Conservation (phyloP, 805 yeast species). For the Crinitomyces ghanaensis region DNA sequence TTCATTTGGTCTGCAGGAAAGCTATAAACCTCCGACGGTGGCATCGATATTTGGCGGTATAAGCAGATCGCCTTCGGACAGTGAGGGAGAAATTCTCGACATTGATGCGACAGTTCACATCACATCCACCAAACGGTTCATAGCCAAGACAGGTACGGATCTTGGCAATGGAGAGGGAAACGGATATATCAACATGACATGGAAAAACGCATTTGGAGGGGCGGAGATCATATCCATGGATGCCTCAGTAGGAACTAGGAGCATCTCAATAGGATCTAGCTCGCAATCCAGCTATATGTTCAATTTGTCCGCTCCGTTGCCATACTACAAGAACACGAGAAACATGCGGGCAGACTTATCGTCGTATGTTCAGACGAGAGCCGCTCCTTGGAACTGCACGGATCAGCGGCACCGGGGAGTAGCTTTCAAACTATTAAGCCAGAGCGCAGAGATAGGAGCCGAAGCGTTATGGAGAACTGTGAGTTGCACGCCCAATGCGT, state of each 20-base stretch:
- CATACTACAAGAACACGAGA: too few relatives aligned
- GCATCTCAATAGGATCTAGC: constrained; percentile 49
- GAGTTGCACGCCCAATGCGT: constrained; percentile 34
- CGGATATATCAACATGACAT: constrained; percentile 73
- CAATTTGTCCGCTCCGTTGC: constrained; percentile 42
- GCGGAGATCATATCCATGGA: constrained; percentile 50
- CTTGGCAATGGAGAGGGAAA: constrained; percentile 96
- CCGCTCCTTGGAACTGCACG: constrained; percentile 41
- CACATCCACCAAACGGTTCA: constrained; percentile 42
- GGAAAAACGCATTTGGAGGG: constrained; percentile 52
- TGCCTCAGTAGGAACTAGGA: constrained; percentile 48
- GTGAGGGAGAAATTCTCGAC: constrained; percentile 6
- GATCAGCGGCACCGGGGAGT: constrained; percentile 41
- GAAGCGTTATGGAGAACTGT: constrained; percentile 48
- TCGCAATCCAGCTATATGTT: constrained; percentile 44
- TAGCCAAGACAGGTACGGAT: constrained; percentile 88
- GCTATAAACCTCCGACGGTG: too few relatives aligned
- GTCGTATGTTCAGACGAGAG: constrained; percentile 40
- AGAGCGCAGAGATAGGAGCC: constrained; percentile 41
- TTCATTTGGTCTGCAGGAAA: constrained; percentile 17
- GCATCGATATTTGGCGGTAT: too few relatives aligned
- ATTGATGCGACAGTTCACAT: constrained; percentile 17
- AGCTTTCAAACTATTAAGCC: constrained; percentile 26
- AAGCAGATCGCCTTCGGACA: neutral
- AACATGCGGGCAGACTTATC: constrained; percentile 42